phyloP scores from a whole-genome alignment of 2,329 filamentous ascomycete species.

The Botrytis sinoallii region DNA sequence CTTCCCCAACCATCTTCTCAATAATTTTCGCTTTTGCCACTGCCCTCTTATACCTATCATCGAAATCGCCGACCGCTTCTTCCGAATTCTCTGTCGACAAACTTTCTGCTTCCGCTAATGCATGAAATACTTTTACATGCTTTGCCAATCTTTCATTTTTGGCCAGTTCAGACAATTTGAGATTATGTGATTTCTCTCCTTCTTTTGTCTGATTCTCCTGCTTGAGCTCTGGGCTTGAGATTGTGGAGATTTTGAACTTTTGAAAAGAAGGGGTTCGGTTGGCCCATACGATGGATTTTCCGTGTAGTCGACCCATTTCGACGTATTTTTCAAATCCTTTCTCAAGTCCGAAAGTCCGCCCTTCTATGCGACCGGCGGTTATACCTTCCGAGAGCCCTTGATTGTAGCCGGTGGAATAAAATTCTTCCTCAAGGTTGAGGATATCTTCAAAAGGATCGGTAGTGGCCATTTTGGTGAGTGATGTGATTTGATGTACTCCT shows the following conservation, averaged over 20 bases:
- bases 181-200: background rate
- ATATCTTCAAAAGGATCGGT: conserved; percentile 41
- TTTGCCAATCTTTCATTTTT: conserved; percentile 67
- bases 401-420: conserved; percentile 79
- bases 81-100: conserved; percentile 80
- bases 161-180: conserved; percentile 41
- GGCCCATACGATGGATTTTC: conserved; percentile 79
- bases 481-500: background rate
- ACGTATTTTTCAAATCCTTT: conserved; percentile 92
- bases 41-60: conserved; percentile 81
- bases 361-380: conserved; percentile 78
- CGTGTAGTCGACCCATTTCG: conserved; percentile 74
- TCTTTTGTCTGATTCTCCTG: background rate
- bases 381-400: conserved; percentile 74
- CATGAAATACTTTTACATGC: conserved; percentile 72
- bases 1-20: conserved; percentile 62
- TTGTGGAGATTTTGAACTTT: background rate
- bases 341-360: conserved; percentile 83
- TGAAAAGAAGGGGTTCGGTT: conserved; percentile 54
- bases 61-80: conserved; percentile 85
- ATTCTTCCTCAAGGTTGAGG: conserved; percentile 61
- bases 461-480: conserved; percentile 26
- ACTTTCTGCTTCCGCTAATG: conserved; percentile 74
- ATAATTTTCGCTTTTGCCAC: conserved; percentile 82
- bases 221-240: background rate